Base-by-base conservation (phyloP, 2,329 filamentous ascomycete species). In the Xylogone sp. region DNA sequence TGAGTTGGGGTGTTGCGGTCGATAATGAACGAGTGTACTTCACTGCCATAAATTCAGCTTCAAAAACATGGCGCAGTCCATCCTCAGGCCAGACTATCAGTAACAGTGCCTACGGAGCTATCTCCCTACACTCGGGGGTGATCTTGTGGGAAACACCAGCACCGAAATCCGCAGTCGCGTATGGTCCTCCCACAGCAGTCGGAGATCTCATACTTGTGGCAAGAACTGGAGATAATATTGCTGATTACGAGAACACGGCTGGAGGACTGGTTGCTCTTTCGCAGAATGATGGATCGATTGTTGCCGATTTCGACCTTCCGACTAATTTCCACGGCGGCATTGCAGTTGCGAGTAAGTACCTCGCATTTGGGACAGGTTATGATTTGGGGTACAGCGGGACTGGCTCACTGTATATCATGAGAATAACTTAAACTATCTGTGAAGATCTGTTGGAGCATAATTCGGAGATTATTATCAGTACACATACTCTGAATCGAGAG, bases 1-100 rank as follows among this genome's bases (percentile, higher is more conserved):
- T 69, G 42, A 62, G 52, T 12, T 69, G 66, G 65, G 67, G 65
- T 3, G 51, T 68, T 21, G 64, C 67, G 20, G 63, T 59, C 2
- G 67, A 68, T 49, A 58, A 63, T 46, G 49, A 21, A 12, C 43
- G 52, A 12, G 60, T 65, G 1, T 69, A 68, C 53, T 69, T 62
- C 57, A 61, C 59, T 6, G 56, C 48, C 8, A 56, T 60, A 34
- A 68, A 67, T 57, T 58, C 49, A 21, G 43, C 2, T 18, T 27
- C 45, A 12, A 18, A 19, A 21, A 24, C 42, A n/a, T 50, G 27
- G 21, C 21, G 16, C 4, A 39, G 50, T 2, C 42, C 48, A 18
- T 47, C 50, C 18, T 50, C 46, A 20, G 31, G 44, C 12, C 6
- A 43, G 34, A 20, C 31, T 5, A 39, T 19, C n/a, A 52, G 53